A percentile compares a stretch with the other conserved stretches of the same genome.
Conservation (phyloP, 108 stramenopile species). For the Nannochloropsis gaditana region DNA sequence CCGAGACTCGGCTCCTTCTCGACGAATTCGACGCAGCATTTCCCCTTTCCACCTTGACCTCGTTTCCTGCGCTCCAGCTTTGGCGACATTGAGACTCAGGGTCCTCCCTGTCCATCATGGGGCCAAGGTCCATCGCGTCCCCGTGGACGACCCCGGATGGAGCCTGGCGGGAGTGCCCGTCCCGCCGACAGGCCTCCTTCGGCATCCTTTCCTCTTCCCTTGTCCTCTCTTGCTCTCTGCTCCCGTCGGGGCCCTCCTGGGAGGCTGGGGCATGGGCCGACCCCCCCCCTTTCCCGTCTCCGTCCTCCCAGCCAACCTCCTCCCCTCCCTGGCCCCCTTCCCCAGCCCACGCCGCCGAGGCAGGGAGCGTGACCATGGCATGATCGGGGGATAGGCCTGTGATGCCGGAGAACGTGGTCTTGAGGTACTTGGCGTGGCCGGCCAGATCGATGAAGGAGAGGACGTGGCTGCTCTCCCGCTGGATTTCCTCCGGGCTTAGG, state of each 20-base stretch:
- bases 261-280: neutral
- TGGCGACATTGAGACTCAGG: no score
- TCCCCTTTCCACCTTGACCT: neutral
- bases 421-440: constrained; percentile 56
- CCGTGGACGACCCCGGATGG: neutral
- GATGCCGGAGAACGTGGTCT: constrained; percentile 55
- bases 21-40: neutral
- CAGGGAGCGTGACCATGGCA: constrained; percentile 10
- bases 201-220: no score
- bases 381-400: constrained; percentile 47
- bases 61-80: neutral
- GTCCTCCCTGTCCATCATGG: neutral
- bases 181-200: neutral
- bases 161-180: neutral
- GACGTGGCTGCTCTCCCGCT: constrained; percentile 16
- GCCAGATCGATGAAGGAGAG: constrained; percentile 53
- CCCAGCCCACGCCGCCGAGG: constrained; percentile 37
- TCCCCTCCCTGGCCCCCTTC: constrained; percentile 5
- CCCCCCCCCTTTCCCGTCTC: neutral
- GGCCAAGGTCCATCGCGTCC: neutral
- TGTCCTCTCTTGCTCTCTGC: neutral
- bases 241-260: neutral
- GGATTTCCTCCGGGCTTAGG: neutral
- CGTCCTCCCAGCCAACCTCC: neutral
- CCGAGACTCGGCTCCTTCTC: neutral